Evolutionary conservation across 805 yeast genomes (phyloP), one percentile per base, ranked within the genome.

Genomic region (Lipomyces yamanashiensis): DNA sequence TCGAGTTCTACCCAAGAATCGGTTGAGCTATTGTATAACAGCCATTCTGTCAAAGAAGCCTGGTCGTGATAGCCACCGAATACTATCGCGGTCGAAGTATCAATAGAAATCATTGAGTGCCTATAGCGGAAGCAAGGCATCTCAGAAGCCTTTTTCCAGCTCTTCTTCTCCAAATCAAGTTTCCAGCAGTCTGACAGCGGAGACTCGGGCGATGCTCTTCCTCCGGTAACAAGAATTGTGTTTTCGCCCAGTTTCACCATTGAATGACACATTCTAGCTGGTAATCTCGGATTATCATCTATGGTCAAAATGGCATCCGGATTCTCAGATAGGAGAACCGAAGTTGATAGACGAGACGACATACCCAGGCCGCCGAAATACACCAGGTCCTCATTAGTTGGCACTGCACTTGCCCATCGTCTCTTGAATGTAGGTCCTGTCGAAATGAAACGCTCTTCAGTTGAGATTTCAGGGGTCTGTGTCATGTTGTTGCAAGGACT

Each of bases 231-330:
- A 0, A 87, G 59, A 0, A 77, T 49, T 0, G 69, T 71, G 0
- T 72, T 71, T 13, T 72, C 67, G 1, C 63, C 69, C 0, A 82
- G 44, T 0, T 71, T 59, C 0, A 83, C 79, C 40, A 85, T 68
- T 0, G 86, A 77, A 69, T 88, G 92, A 63, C 87, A 81, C 84
- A 85, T 82, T 61, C 92, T 78, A 8, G 84, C 78, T 0, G 73
- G 61, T 44, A 72, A 61, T 7, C 28, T 19, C 33, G 41, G 4
- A 17, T 21, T n/a, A 3, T 49, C 17, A n/a, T 43, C 37, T 7
- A 43, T 41, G 15, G 0, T 62, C 51, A 47, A 66, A 63, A 1
- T 62, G 43, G 9, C 45, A 12, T 12, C 53, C 6, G 21, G 9
- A 17, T 40, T 39, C 8, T n/a, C 17, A 3, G 72, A 34, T 1